Percentiles rank a stretch among this genome's conserved stretches.
phyloP scores from a whole-genome alignment of 257 asterid genomes.

The Petunia axillaris region DNA sequence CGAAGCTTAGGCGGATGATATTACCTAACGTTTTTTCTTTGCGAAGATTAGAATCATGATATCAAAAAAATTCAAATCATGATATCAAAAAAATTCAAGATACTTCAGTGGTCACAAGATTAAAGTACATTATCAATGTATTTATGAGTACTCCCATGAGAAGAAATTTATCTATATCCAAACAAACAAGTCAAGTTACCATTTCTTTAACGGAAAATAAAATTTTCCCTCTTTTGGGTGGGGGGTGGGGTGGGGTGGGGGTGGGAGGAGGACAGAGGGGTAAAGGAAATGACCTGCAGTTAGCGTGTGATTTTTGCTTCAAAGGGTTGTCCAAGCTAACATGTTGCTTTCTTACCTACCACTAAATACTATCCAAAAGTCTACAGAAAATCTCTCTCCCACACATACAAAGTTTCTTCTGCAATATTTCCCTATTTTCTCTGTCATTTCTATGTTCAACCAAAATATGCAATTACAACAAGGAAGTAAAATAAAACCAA shows the following conservation, averaged over 20 bases:
- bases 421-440: background rate
- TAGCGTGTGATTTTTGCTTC: conserved; percentile 31
- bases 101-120: too few relatives aligned
- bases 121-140: too few relatives aligned
- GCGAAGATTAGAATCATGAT: too few relatives aligned
- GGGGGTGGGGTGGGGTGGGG: too few relatives aligned
- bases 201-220: background rate
- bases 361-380: background rate
- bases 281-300: too few relatives aligned
- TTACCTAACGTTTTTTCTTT: too few relatives aligned
- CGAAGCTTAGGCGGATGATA: too few relatives aligned
- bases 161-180: conserved; percentile 5
- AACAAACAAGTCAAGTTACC: conserved; percentile 18
- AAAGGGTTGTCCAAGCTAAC: conserved; percentile 30
- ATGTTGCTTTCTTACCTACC: conserved; percentile 54
- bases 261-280: too few relatives aligned
- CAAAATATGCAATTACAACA: background rate
- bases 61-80: too few relatives aligned
- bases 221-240: background rate
- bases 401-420: background rate
- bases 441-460: background rate
- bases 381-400: background rate
- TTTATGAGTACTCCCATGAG: background rate
- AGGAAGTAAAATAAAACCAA: background rate
- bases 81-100: too few relatives aligned